phyloP scores from a whole-genome alignment of 2,329 filamentous ascomycete genomes.

The Incumbomyces delicatus region DNA sequence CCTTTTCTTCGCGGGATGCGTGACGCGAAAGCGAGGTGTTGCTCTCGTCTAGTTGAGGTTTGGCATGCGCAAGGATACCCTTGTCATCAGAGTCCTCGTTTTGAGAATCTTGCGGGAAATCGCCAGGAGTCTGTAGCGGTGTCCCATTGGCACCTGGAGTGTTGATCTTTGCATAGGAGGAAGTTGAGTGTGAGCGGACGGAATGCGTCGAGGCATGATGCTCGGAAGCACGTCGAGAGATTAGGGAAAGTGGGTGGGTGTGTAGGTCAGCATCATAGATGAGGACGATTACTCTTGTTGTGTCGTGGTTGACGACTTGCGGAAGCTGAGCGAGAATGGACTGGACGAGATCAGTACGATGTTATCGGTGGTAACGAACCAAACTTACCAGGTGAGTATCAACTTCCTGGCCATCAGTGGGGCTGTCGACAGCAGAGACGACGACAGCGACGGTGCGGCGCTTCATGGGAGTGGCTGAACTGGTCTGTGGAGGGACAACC shows the following conservation, averaged over 20 bases:
- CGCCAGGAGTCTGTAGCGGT: conserved; percentile 56
- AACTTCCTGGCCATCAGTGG: conserved; percentile 47
- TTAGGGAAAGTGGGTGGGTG: conserved; percentile 47
- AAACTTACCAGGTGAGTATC: conserved; percentile 71
- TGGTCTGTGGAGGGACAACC: conserved; percentile 13
- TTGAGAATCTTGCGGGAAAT: conserved; percentile 26
- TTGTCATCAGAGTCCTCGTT: conserved; percentile 40
- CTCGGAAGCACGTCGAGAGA: conserved; percentile 16
- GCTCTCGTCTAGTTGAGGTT: conserved; percentile 27
- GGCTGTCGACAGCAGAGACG: conserved; percentile 65
- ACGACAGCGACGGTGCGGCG: conserved; percentile 80
- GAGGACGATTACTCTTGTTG: conserved; percentile 71
- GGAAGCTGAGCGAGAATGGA: conserved; percentile 85
- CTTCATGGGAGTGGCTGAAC: conserved; percentile 25
- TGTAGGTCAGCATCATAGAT: conserved; percentile 79
- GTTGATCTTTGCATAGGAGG: conserved; percentile 83
- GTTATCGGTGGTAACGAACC: neutral
- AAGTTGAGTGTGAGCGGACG: conserved; percentile 50
- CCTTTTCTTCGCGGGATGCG: conserved; percentile 3
- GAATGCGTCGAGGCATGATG: conserved; percentile 26
- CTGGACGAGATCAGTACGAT: conserved; percentile 33
- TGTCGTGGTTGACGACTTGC: conserved; percentile 61
- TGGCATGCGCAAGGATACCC: conserved; percentile 42
- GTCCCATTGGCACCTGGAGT: conserved; percentile 53
- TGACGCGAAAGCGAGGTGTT: conserved; percentile 37